Percentiles rank a stretch among this genome's conserved stretches.
Evolutionary conservation across 2,329 filamentous ascomycete species (phyloP).

Genomic region (Blastomyces emzantsi): DNA sequence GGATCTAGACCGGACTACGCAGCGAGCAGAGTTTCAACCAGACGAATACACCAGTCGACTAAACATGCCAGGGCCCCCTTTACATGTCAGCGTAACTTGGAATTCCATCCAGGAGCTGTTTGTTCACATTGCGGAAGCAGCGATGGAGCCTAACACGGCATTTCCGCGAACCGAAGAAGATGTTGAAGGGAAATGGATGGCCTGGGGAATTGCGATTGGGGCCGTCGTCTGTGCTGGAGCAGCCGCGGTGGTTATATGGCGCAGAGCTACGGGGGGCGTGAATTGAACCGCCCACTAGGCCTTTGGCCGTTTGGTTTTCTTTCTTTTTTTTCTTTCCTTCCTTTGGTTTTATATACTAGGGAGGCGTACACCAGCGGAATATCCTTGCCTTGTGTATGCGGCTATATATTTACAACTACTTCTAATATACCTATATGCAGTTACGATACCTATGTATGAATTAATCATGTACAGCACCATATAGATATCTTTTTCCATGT

Average conservation of each 20-base stretch:
- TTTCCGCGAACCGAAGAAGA: conserved; percentile 89
- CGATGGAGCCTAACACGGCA: conserved; percentile 77
- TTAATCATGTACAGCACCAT: too few species aligned
- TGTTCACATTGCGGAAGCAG: conserved; percentile 80
- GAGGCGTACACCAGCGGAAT: neutral
- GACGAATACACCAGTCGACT: conserved; percentile 80
- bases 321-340: too few species aligned
- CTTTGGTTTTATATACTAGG: neutral
- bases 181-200: conserved; percentile 64
- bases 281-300: conserved; percentile 15
- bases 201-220: conserved; percentile 75
- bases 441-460: neutral
- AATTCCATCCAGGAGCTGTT: conserved; percentile 89
- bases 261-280: conserved; percentile 35
- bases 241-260: conserved; percentile 54
- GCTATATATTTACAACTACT: neutral
- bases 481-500: neutral
- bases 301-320: neutral
- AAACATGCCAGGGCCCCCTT: conserved; percentile 72
- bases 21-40: conserved; percentile 80
- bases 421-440: neutral
- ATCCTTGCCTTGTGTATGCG: too few species aligned
- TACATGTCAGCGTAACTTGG: conserved; percentile 95
- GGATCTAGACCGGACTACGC: conserved; percentile 93
- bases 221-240: conserved; percentile 54